A percentile compares a stretch with the other conserved stretches of the same genome.
Evolutionary conservation across 1,284 basidiomycete species (phyloP).

Genomic region (Leccinum fallax): DNA sequence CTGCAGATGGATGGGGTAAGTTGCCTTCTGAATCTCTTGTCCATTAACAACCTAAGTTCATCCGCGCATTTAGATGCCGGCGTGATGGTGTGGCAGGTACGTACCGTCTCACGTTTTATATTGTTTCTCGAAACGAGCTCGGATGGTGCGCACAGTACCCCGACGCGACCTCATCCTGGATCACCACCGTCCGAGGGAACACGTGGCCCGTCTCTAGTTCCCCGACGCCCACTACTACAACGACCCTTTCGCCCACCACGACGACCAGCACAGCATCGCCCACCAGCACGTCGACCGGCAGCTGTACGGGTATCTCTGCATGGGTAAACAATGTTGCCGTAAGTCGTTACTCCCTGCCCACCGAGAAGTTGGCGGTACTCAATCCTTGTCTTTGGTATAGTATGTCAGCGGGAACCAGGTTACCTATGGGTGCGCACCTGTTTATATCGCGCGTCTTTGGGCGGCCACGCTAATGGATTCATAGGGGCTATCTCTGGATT

Average conservation of each 20-base stretch:
- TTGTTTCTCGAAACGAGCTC: background rate
- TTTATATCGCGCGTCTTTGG: background rate
- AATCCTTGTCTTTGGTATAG: conserved; percentile 8
- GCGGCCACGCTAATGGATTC: conserved; percentile 6
- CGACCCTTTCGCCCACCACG: background rate
- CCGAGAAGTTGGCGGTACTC: background rate
- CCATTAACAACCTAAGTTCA: background rate
- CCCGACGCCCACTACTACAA: background rate
- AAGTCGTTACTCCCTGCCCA: conserved; percentile 8
- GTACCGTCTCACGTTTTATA: background rate
- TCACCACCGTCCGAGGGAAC: background rate
- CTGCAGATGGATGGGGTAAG: background rate
- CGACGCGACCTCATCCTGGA: background rate
- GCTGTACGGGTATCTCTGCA: conserved; percentile 27
- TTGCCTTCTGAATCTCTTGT: background rate
- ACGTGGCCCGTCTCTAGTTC: background rate
- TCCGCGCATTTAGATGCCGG: background rate
- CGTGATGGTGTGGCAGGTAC: background rate
- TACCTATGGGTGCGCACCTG: conserved; percentile 25
- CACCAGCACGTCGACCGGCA: conserved; percentile 13
- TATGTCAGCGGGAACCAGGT: conserved; percentile 23
- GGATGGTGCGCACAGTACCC: background rate
- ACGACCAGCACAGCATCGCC: conserved; percentile 5
- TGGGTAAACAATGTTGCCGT: conserved; percentile 22
- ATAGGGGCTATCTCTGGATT: conserved; percentile 31